phyloP scores from a whole-genome alignment of 352 stramenopile species.

The Pythium pyrilobum region DNA sequence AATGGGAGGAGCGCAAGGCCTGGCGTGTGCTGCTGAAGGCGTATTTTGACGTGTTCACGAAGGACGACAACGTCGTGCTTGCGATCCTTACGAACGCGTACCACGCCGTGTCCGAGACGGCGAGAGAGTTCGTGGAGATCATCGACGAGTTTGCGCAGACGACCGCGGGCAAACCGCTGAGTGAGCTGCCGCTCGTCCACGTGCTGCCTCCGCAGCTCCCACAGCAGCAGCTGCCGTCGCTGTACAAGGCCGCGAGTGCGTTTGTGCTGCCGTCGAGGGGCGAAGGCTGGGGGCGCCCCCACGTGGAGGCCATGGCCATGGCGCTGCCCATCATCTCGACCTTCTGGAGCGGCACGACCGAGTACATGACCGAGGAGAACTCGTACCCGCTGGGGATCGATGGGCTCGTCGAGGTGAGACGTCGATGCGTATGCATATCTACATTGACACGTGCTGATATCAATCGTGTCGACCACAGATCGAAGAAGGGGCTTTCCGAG shows the following conservation, averaged over 20 bases:
- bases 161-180: constrained; percentile 35
- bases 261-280: constrained; percentile 90
- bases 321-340: constrained; percentile 87
- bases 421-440: background rate
- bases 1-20: constrained; percentile 92
- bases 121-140: constrained; percentile 39
- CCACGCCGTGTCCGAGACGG: constrained; percentile 46
- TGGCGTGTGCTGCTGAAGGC: constrained; percentile 84
- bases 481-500: constrained; percentile 65
- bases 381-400: constrained; percentile 80
- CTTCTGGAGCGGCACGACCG: constrained; percentile 88
- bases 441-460: no score
- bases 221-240: constrained; percentile 39
- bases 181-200: constrained; percentile 49
- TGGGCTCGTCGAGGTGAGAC: constrained; percentile 61
- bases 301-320: constrained; percentile 94
- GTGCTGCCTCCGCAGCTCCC: constrained; percentile 60
- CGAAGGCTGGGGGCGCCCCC: constrained; percentile 92
- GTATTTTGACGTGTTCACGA: constrained; percentile 76
- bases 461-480: constrained; percentile 44
- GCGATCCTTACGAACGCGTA: constrained; percentile 88
- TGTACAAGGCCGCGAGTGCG: constrained; percentile 77
- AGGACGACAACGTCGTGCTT: constrained; percentile 61
- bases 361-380: constrained; percentile 87
- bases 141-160: constrained; percentile 55